Base-by-base conservation (phyloP, 148 eudicot species). In the Camellia lanceoleosa region DNA sequence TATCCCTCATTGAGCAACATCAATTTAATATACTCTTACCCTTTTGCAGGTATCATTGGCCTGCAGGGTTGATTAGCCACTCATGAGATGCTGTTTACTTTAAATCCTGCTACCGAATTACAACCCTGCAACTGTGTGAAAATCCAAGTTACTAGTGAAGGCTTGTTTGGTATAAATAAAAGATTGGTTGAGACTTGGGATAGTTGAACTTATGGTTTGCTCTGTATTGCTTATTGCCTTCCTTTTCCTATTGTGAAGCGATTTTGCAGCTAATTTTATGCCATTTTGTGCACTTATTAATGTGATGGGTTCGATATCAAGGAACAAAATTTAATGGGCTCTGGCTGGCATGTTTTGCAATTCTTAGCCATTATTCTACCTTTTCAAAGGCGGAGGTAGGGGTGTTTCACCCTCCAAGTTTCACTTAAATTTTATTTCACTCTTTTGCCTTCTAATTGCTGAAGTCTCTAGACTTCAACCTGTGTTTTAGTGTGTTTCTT, bases 1-100 rank as follows among this genome's bases (percentile, higher is more conserved):
- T 49, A 11, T 12, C 1, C 11, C 23, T n/a, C 23, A 43, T 66
- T 7, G 18, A 71, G 47, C 11, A 55, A 19, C 76, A 54, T 38
- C 19, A 61, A 7, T 59, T 66, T 63, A 58, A 5, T 46, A n/a
- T 6, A 9, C 12, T 54, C 43, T 55, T 19, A 2, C 30, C 3
- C 47, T 16, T 75, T 69, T 55, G 62, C 84, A 90, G 93, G 93
- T 82, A 77, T 90, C 54, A 90, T 90, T 74, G 93, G 93, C 20
- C 93, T 90, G 80, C 89, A 88, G 82, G 91, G 91, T 80, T 90
- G 81, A 83, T 9, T 30, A 46, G 47, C 55, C 56, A 20, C 42
- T 18, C 38, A 5, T 13, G 30, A 43, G 6, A 3, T 5, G 78
- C 54, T 60, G 67, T 59, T 2, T 2, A 2, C 52, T 58, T 4